Conservation (phyloP, 2,329 filamentous ascomycete species). For the Aspergillus nomiae region DNA sequence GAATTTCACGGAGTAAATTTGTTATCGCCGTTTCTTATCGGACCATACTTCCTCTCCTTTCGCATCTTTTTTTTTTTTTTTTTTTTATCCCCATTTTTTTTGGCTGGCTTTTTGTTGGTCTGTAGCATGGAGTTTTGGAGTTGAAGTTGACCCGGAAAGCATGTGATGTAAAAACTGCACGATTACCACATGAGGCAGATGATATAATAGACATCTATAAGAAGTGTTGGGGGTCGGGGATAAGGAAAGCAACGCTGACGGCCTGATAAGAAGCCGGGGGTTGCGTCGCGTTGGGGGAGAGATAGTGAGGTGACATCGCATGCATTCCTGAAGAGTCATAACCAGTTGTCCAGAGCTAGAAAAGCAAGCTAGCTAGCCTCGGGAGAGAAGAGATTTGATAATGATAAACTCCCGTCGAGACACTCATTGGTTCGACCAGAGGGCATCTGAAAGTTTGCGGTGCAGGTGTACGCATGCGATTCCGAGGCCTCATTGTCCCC, state of each 20-base stretch:
- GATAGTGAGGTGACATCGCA: constrained; percentile 7
- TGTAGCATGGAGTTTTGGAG: constrained; percentile 31
- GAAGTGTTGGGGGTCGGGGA: background rate
- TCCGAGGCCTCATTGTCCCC: constrained; percentile 5
- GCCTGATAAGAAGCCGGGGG: background rate
- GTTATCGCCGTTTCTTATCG: background rate
- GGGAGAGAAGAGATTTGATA: constrained; percentile 10
- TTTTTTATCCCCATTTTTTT: background rate
- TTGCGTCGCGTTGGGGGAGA: background rate
- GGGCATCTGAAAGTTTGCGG: background rate
- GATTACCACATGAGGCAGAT: background rate
- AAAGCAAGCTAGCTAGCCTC: background rate
- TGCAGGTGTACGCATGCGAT: constrained; percentile 3
- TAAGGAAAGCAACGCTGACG: background rate
- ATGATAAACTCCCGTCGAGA: background rate
- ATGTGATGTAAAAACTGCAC: background rate
- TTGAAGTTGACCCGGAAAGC: constrained; percentile 16
- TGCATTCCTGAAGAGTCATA: background rate
- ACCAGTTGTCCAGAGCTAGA: background rate
- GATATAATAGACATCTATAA: background rate
- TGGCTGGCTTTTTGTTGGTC: background rate
- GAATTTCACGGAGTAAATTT: constrained; percentile 44
- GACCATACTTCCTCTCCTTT: constrained; percentile 6
- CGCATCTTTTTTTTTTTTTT: background rate
- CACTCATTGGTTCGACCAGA: constrained; percentile 1